Evolutionary conservation across 176 grass and related monocot genomes (phyloP).

Genomic region (sorghum (Sorghum bicolor)): DNA sequence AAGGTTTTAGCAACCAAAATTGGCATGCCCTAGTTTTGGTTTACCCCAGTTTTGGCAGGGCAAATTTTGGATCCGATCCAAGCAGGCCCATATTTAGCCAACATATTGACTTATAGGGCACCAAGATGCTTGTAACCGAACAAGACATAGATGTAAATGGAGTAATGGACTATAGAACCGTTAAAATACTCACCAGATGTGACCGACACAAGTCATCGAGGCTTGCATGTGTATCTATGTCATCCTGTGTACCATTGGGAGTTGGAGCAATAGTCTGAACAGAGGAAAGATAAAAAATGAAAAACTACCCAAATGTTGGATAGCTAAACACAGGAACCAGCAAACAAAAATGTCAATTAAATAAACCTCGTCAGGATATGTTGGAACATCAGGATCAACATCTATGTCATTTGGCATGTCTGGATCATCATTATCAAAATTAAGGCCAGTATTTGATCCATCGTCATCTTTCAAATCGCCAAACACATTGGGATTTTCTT

Average conservation of each 20-base stretch:
- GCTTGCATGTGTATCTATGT: constrained; percentile 44
- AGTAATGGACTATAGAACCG: background rate
- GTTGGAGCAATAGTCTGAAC: constrained; percentile 35
- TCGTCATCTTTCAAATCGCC: constrained; percentile 44
- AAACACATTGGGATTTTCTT: constrained; percentile 41
- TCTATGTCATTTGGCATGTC: constrained; percentile 43
- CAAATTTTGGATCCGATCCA: too few species aligned
- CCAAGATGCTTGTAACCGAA: constrained; percentile 13
- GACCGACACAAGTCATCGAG: constrained; percentile 75
- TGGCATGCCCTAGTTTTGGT: background rate
- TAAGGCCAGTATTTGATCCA: constrained; percentile 39
- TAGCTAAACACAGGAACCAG: background rate
- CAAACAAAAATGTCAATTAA: background rate
- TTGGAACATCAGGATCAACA: constrained; percentile 35
- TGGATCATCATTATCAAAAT: constrained; percentile 41
- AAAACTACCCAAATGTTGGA: constrained; percentile 22
- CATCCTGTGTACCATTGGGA: constrained; percentile 39
- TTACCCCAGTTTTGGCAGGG: background rate
- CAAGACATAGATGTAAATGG: background rate
- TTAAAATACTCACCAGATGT: constrained; percentile 60
- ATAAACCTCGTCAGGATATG: background rate
- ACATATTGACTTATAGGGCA: background rate
- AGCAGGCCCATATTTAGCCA: background rate
- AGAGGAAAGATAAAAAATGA: constrained; percentile 20
- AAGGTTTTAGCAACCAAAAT: background rate